Conservation (phyloP, 2,329 filamentous ascomycete species). For the Domatiomyces catenatus region DNA sequence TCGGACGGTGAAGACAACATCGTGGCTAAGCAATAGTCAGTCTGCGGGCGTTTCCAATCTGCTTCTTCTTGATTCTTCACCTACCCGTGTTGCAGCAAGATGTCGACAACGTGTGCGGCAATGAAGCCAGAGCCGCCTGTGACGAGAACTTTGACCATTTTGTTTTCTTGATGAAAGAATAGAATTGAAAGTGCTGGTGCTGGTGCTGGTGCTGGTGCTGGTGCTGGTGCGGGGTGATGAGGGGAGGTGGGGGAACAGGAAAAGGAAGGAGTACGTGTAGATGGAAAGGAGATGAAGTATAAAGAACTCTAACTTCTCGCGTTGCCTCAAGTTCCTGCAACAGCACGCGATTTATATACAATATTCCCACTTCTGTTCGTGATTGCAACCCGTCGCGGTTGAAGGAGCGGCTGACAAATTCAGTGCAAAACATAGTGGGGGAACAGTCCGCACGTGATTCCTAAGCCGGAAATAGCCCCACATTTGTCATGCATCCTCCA, state of each 20-base stretch:
- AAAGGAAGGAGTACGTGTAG: neutral
- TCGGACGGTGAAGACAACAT: conserved; percentile 48
- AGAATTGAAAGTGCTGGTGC: neutral
- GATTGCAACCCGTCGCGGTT: neutral
- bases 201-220: neutral
- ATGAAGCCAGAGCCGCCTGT: conserved; percentile 49
- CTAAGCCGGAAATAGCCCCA: too few relatives aligned
- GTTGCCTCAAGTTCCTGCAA: conserved; percentile 2
- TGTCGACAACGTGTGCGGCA: conserved; percentile 47
- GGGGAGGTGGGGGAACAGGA: neutral
- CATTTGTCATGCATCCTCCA: too few relatives aligned
- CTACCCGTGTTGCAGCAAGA: conserved; percentile 35
- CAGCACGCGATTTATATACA: neutral
- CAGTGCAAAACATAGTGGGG: too few relatives aligned
- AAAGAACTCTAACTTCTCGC: neutral
- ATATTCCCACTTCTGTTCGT: neutral
- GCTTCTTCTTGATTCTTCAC: neutral
- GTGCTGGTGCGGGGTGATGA: neutral
- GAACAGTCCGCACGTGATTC: too few relatives aligned
- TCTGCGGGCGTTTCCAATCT: too few relatives aligned
- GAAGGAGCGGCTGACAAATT: too few relatives aligned
- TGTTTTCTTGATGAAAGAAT: neutral
- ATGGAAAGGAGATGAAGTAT: neutral
- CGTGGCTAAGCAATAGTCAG: conserved; percentile 23
- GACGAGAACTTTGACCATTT: conserved; percentile 26